Percentiles rank a stretch among this genome's conserved stretches.
Evolutionary conservation across 1,139 yeast species (phyloP).

Genomic region (Casaregolazyma suthepensis): DNA sequence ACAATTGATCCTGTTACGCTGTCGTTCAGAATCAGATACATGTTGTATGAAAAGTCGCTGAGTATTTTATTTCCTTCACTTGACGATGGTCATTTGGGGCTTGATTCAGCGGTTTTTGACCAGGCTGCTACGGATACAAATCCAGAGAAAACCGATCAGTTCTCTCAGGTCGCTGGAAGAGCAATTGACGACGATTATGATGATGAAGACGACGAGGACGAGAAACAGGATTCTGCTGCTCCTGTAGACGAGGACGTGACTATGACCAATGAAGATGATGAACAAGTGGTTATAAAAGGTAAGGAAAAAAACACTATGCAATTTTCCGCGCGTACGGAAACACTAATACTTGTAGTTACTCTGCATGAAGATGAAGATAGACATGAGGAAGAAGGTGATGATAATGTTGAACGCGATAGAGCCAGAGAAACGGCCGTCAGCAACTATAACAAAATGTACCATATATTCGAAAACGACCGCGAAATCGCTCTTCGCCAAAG

Average conservation of each 20-base stretch:
- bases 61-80: conserved; percentile 29
- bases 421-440: conserved; percentile 28
- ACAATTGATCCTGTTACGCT: conserved; percentile 31
- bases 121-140: conserved; percentile 28
- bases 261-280: not conserved
- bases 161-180: conserved; percentile 14
- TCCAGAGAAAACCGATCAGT: conserved; percentile 11
- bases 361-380: conserved; percentile 11
- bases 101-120: conserved; percentile 27
- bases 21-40: conserved; percentile 37
- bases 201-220: conserved; percentile 24
- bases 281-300: not conserved
- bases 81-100: conserved; percentile 19
- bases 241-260: not conserved
- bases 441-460: conserved; percentile 49
- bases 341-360: conserved; percentile 5
- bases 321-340: not conserved
- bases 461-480: conserved; percentile 75
- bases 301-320: not conserved
- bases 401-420: conserved; percentile 3
- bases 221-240: conserved; percentile 10
- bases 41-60: conserved; percentile 36
- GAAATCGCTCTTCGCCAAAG: conserved; percentile 73
- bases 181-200: conserved; percentile 28
- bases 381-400: conserved; percentile 14